Evolutionary conservation across 2,329 filamentous ascomycete genomes (phyloP).

Genomic region (Xenosphaeropsis pyriputrescens): DNA sequence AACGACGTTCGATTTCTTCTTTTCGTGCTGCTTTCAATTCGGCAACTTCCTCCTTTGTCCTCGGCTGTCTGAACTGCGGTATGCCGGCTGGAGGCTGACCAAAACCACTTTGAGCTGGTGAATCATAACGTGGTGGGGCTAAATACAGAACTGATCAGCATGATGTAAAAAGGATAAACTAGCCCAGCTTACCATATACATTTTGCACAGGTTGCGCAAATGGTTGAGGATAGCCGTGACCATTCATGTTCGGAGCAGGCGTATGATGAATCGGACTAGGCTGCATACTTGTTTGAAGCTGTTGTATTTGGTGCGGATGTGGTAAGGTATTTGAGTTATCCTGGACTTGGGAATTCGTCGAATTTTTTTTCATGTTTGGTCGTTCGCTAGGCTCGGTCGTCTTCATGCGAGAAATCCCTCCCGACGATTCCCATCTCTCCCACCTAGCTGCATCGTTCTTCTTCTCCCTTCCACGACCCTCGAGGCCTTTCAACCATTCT

Average conservation of each 20-base stretch:
- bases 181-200: background rate
- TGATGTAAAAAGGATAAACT: too few species aligned
- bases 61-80: slow-evolving; percentile 23
- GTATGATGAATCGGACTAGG: too few species aligned
- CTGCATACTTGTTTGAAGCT: too few species aligned
- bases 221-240: too few species aligned
- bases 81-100: slow-evolving; percentile 11
- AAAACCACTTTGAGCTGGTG: slow-evolving; percentile 15
- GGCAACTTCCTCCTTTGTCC: slow-evolving; percentile 46
- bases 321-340: background rate
- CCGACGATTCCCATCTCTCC: slow-evolving; percentile 53
- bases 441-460: slow-evolving; percentile 51
- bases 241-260: too few species aligned
- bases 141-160: slow-evolving; percentile 1
- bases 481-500: slow-evolving; percentile 69
- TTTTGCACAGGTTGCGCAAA: background rate
- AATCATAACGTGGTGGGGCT: slow-evolving; percentile 14
- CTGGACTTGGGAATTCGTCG: background rate
- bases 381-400: slow-evolving; percentile 3
- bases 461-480: slow-evolving; percentile 42
- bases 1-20: slow-evolving; percentile 58
- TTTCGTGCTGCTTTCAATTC: slow-evolving; percentile 49
- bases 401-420: slow-evolving; percentile 12
- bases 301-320: too few species aligned
- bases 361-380: background rate